A percentile compares a stretch with the other conserved stretches of the same genome.
Conservation (phyloP, 768 basidiomycete genomes). For the Suillus cothurnatus region DNA sequence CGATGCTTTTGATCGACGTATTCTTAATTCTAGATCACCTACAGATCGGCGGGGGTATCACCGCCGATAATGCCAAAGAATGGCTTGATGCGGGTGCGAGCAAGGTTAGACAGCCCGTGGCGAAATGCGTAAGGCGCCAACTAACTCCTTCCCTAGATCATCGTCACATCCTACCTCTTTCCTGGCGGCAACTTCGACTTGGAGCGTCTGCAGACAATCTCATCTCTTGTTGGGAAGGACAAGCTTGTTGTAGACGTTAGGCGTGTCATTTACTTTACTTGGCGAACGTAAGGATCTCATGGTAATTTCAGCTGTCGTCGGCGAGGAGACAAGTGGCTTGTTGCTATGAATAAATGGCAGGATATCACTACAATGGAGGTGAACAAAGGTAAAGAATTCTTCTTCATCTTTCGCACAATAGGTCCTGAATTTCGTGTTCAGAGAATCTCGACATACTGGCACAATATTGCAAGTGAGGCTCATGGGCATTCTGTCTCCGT, state of each 20-base stretch:
- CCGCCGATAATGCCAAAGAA: constrained; percentile 69
- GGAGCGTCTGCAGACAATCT: constrained; percentile 66
- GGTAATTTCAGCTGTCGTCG: constrained; percentile 70
- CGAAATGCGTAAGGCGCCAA: neutral
- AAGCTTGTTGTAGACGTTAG: constrained; percentile 92
- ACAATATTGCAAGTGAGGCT: constrained; percentile 73
- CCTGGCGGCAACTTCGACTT: constrained; percentile 79
- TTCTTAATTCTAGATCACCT: constrained; percentile 55
- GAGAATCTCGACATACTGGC: constrained; percentile 83
- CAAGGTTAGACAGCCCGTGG: constrained; percentile 54
- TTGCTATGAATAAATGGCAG: constrained; percentile 99
- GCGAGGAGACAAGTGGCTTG: constrained; percentile 77
- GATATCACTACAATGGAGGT: constrained; percentile 95
- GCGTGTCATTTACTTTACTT: constrained; percentile 40
- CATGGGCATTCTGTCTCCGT: neutral
- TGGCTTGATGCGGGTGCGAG: constrained; percentile 92
- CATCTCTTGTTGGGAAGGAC: constrained; percentile 74
- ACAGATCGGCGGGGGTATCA: constrained; percentile 95
- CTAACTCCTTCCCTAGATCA: constrained; percentile 61
- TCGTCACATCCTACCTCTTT: constrained; percentile 97
- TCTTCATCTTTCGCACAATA: neutral
- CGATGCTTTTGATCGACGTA: constrained; percentile 8
- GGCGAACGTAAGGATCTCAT: neutral
- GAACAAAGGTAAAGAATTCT: constrained; percentile 55
- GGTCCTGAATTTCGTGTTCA: neutral